Evolutionary conservation across 805 yeast species (phyloP), one percentile per base, ranked within the genome.

Genomic region (Komagataella pastoris): DNA sequence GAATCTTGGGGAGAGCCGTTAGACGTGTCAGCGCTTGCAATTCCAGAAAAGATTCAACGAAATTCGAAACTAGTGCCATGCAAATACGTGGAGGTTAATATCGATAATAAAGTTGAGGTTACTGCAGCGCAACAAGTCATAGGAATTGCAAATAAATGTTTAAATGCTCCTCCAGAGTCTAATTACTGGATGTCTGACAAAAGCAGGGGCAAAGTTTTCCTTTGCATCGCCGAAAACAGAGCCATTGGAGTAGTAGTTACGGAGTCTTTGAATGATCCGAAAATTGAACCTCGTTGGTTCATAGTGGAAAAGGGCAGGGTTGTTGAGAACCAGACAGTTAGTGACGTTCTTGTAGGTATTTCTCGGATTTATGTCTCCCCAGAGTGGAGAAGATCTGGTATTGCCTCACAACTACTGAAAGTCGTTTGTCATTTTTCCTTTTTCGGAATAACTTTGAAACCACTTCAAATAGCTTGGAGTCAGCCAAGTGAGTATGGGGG

Each of bases 401-500:
- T 83, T 10, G 86, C 79, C 0, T 57, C 65, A 6, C 60, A 58
- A 47, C 58, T 84, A 48, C 57, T 83, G 4, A 61, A 73, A 2
- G 60, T 70, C 2, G 77, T 80, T 0, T 62, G 72, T 51, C 59
- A 59, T 1, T 56, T 76, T 51, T 65, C 77, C 21, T 64, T 81
- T 1, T 77, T 76, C 58, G 88, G 87, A 0, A 59, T 74, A 52
- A 49, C 21, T 0, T 56, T 82, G 12, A 63, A 65, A 2, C 73
- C 64, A 52, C 56, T 54, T 14, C 73, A 77, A 53, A 61, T 84
- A 17, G 85, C 81, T 1, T 84, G 87, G 78, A 80, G 87, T 47
- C 91, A 84, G 61, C 89, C 90, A 0, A 79, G 85, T 53, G 76
- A 71, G 49, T 71, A 74, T 53, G 91, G 91, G 0, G 79, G 80